Base-by-base conservation (phyloP, 2,329 filamentous ascomycete genomes). In the Fusarium drepaniforme region DNA sequence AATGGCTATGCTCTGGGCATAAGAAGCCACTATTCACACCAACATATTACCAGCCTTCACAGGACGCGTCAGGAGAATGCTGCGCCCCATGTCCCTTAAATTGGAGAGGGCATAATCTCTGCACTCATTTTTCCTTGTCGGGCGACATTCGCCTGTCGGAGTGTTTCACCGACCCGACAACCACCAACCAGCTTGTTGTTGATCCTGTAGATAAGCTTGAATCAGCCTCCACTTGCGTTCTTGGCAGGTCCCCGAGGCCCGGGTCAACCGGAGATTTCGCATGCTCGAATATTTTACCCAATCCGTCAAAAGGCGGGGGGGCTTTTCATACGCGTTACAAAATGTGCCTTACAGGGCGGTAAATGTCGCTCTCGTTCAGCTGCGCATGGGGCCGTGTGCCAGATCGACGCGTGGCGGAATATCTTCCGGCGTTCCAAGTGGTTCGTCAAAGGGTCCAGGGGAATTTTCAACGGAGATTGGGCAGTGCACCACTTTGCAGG, bases 401-500 rank as follows among this genome's bases (percentile, higher is more conserved):
- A 33, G 51, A 56, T 56, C 51, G 51, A 56, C 51, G 51, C 51
- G 51, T 30, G 51, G 51, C 51, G 51, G 51, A 56, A 56, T 38
- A 38, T 21, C 33, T 25, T 38, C 35, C 56, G 56, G 18, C 21
- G 23, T 28, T 58, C 21, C 21, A 28, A 40, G 35, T 37, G 35
- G 33, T 28, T 13, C 18, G 5, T 35, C 65, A 23, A 67, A 49
- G 35, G 25, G 33, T 33, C 30, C 30, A 33, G 33, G 23, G 30
- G 30, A 35, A 57, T 37, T 37, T 16, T 33, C 51, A 56, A 33
- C 12, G 25, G 49, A 67, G 35, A 37, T 37, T 49, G 44, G 28
- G 58, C 58, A 25, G 56, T 58, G 56, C 56, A 38, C 56, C 16
- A n/a, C 56, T 58, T 58, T 35, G 56, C 33, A 58, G 56, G 56